Base-by-base conservation (phyloP, 768 basidiomycete genomes). In the Floccularia luteovirens region DNA sequence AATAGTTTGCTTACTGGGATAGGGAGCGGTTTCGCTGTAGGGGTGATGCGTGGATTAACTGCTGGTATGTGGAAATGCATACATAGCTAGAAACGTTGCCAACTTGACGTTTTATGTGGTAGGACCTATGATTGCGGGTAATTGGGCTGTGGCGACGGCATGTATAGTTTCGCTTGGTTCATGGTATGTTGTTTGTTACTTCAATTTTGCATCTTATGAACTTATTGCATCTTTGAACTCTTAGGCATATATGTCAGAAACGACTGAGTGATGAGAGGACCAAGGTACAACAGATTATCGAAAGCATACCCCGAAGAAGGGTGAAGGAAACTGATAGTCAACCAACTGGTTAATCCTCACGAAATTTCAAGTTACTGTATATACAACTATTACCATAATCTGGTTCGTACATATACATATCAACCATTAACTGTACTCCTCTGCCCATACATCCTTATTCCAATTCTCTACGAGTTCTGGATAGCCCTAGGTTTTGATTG, bases 91-190 rank as follows among this genome's bases (percentile, higher is more conserved):
- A 12, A 37, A 27, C 12, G 31, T 31, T 16, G 17, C 36, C 23
- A 36, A 28, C 31, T 54, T 28, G 20, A 38, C 47, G 17, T 16
- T 41, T 24, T 17, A 6, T n/a, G n/a, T n/a, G n/a, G n/a, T 42
- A 84, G 87, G 67, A 23, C 69, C 77, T 1, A 67, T 83, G 42
- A 67, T 75, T 27, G 86, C 84, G 25, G 80, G 75, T 2, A 77
- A 87, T 54, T 90, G 88, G 88, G 85, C 82, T 11, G 69, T 87
- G 14, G 83, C 76, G 4, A 79, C 86, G 1, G 90, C 86, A 51
- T 61, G 75, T 46, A 45, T 79, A 16, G 67, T 89, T 28, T 82
- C 86, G 2, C 39, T 79, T 2, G 77, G 77, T 33, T 77, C 81
- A 17, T 89, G 81, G 86, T 88, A 46, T 44, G 77, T 67, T 10